Evolutionary conservation across 1,284 basidiomycete species (phyloP).

Genomic region (Ganoderma multipileum): DNA sequence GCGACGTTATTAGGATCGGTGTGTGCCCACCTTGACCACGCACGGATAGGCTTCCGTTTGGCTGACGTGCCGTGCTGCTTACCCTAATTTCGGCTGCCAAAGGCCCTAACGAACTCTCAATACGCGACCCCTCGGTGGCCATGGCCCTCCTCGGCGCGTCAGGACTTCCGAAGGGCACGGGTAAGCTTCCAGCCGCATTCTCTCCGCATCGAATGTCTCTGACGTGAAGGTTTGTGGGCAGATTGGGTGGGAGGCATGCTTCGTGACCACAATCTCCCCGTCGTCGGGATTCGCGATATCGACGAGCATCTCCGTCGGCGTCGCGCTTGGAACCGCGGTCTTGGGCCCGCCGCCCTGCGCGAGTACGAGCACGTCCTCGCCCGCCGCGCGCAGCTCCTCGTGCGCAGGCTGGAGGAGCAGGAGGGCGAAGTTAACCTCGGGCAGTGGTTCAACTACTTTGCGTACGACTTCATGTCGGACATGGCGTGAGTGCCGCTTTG

Average conservation of each 20-base stretch:
- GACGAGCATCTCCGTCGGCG: slow-evolving; percentile 54
- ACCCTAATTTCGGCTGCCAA: neutral
- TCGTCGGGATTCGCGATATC: slow-evolving; percentile 41
- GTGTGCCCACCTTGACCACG: neutral
- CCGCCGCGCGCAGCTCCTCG: slow-evolving; percentile 47
- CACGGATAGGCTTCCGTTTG: neutral
- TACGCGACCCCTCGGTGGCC: slow-evolving; percentile 5
- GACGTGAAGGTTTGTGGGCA: neutral
- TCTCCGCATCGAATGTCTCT: neutral
- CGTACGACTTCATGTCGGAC: slow-evolving; percentile 42
- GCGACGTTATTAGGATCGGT: slow-evolving; percentile 7
- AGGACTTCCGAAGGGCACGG: slow-evolving; percentile 21
- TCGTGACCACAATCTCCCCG: slow-evolving; percentile 20
- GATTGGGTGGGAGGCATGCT: slow-evolving; percentile 19
- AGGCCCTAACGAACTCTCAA: slow-evolving; percentile 9
- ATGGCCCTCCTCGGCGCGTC: slow-evolving; percentile 8
- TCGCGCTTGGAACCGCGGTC: slow-evolving; percentile 59
- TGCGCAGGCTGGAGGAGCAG: slow-evolving; percentile 45
- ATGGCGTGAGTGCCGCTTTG: slow-evolving; percentile 31
- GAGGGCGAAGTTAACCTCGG: slow-evolving; percentile 48
- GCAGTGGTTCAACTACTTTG: slow-evolving; percentile 56
- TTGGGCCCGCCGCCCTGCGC: slow-evolving; percentile 55
- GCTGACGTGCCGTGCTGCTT: neutral
- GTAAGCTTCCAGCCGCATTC: neutral
- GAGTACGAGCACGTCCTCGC: slow-evolving; percentile 53